Percentiles rank a stretch among this genome's conserved stretches.
These are phyloP conservation scores for Acanthamoeba pearcei DNA, from an alignment of 208 protist genomes.

Conservation along the genomic window DNA sequence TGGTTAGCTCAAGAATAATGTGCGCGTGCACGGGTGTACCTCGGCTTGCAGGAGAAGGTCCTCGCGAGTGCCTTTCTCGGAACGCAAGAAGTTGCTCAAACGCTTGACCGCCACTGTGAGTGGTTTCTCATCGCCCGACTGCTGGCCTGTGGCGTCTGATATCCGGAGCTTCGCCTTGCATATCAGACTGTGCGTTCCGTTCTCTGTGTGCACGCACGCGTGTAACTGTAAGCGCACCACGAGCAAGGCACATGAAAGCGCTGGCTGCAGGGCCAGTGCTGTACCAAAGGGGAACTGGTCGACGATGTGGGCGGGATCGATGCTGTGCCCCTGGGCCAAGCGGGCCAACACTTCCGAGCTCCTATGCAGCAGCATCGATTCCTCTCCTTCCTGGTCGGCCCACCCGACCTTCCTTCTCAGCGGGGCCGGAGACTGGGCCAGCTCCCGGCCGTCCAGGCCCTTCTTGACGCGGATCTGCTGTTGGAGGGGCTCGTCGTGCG, in stretches of 20 bases:
- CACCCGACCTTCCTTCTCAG: too few species aligned
- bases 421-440: background rate
- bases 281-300: slow-evolving; percentile 3
- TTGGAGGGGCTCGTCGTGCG: background rate
- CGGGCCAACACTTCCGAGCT: background rate
- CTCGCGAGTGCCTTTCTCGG: background rate
- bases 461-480: background rate
- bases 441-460: background rate
- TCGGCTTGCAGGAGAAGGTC: background rate
- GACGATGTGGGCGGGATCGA: background rate
- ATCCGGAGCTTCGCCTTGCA: background rate
- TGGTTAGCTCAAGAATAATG: background rate
- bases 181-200: background rate
- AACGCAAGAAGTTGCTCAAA: background rate
- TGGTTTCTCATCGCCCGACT: background rate
- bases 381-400: background rate
- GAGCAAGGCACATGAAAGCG: too few species aligned
- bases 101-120: background rate
- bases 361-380: background rate
- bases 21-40: background rate
- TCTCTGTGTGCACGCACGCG: background rate
- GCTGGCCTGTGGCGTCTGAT: background rate
- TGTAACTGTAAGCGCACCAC: too few species aligned
- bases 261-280: too few species aligned
- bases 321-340: background rate